phyloP scores from a whole-genome alignment of 108 stramenopile genomes.

The Fragilaria radians region DNA sequence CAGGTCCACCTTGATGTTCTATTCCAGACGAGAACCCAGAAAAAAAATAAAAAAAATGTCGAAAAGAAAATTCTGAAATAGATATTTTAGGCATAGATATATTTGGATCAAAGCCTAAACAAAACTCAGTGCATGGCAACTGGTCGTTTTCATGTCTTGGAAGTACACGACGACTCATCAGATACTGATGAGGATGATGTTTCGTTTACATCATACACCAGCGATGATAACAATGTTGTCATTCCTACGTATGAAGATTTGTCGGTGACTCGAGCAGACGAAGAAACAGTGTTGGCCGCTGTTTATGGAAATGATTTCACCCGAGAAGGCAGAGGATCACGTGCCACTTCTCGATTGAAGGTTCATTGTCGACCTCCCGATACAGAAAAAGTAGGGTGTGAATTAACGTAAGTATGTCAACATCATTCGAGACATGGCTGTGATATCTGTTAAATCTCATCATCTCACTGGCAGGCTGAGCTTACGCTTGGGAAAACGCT shows the following conservation, averaged over 20 bases:
- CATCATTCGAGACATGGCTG: background rate
- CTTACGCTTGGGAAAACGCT: constrained; percentile 31
- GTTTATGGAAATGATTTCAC: constrained; percentile 73
- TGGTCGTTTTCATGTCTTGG: constrained; percentile 12
- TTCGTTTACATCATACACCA: background rate
- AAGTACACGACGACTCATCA: constrained; percentile 1
- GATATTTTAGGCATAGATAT: too few relatives aligned
- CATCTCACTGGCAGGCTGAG: background rate
- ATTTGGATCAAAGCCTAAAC: too few relatives aligned
- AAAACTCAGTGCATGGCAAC: constrained; percentile 4
- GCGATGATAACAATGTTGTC: background rate
- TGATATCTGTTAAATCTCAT: background rate
- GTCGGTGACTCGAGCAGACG: constrained; percentile 57
- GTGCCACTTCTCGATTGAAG: constrained; percentile 28
- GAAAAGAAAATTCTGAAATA: too few relatives aligned
- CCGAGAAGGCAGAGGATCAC: constrained; percentile 26
- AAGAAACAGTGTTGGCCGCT: constrained; percentile 62
- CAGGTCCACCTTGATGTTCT: too few relatives aligned
- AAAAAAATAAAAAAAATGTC: too few relatives aligned
- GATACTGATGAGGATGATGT: constrained; percentile 5
- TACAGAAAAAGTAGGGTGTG: constrained; percentile 21
- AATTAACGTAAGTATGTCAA: constrained; percentile 12
- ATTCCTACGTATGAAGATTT: constrained; percentile 58
- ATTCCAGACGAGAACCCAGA: too few relatives aligned
- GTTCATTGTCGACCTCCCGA: constrained; percentile 43